A percentile compares a stretch with the other conserved stretches of the same genome.
These are phyloP conservation scores for Copromyces sp. DNA, from an alignment of 495 filamentous ascomycete species.

Conservation along the genomic window DNA sequence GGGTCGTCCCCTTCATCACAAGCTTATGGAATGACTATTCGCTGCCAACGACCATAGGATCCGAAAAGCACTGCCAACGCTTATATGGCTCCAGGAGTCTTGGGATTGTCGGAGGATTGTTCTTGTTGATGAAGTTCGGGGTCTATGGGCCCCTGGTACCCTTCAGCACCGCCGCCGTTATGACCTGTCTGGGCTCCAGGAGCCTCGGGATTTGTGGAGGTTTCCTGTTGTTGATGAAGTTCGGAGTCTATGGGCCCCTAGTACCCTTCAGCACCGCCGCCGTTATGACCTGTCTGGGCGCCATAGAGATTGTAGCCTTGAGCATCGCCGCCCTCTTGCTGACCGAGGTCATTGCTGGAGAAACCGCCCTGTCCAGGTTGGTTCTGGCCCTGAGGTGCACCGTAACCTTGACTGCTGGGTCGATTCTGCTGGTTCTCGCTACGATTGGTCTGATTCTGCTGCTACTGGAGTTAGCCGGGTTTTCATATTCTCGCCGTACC, in stretches of 20 bases:
- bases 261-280: conserved; percentile 38
- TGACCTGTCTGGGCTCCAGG: conserved; percentile 51
- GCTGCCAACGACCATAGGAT: neutral
- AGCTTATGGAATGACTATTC: neutral
- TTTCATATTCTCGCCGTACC: neutral
- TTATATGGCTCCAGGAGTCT: neutral
- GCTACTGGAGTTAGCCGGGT: conserved; percentile 24
- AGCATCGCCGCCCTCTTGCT: conserved; percentile 44
- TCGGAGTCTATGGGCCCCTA: neutral
- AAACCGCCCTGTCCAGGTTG: conserved; percentile 41
- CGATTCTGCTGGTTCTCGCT: conserved; percentile 60
- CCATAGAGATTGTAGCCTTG: conserved; percentile 52
- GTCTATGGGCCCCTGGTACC: neutral
- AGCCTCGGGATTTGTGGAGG: neutral
- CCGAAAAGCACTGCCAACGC: neutral
- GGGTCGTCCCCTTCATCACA: neutral
- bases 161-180: conserved; percentile 51
- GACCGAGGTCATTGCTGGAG: conserved; percentile 45
- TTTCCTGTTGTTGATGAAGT: neutral
- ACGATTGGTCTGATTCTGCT: conserved; percentile 66
- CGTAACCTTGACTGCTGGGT: conserved; percentile 62
- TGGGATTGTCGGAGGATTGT: neutral
- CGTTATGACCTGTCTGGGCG: conserved; percentile 59
- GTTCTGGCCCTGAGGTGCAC: conserved; percentile 39
- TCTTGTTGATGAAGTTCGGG: neutral